Percentiles rank a stretch among this genome's conserved stretches.
These are phyloP conservation scores for Pseudozyma hubeiensis DNA, from an alignment of 1,284 basidiomycete genomes.

Conservation along the genomic window DNA sequence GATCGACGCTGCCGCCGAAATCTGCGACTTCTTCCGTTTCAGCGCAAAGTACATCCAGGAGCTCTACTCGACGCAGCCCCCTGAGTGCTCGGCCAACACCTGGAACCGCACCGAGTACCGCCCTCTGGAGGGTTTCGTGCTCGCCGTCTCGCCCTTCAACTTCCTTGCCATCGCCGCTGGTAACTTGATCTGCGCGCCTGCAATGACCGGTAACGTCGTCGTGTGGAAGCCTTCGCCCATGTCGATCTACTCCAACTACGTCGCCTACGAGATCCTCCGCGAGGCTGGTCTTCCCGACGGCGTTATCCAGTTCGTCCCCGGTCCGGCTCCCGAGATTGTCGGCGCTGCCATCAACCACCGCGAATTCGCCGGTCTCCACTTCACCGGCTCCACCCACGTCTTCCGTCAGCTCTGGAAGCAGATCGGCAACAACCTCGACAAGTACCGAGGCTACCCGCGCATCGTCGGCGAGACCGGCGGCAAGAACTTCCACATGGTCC, in stretches of 20 bases:
- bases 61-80: constrained; percentile 88
- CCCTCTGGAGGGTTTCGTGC: constrained; percentile 94
- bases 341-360: constrained; percentile 75
- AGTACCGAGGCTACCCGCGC: constrained; percentile 83
- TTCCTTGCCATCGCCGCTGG: constrained; percentile 72
- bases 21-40: constrained; percentile 93
- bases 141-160: constrained; percentile 98
- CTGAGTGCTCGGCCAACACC: constrained; percentile 83
- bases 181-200: constrained; percentile 75
- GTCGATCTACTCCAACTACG: constrained; percentile 93
- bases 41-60: constrained; percentile 97
- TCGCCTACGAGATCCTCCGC: constrained; percentile 88
- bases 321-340: constrained; percentile 63
- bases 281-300: constrained; percentile 94
- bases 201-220: constrained; percentile 92
- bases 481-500: constrained; percentile 97
- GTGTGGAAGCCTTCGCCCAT: constrained; percentile 98
- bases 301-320: constrained; percentile 95
- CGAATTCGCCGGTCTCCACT: constrained; percentile 89
- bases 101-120: constrained; percentile 99
- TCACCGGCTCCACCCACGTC: constrained; percentile 94
- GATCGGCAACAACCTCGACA: constrained; percentile 81
- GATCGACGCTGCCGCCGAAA: constrained; percentile 98
- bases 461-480: constrained; percentile 93
- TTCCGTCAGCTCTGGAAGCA: constrained; percentile 93